These are phyloP conservation scores for Salinomyces thailandicus DNA, from an alignment of 2,329 filamentous ascomycete species.

Conservation along the genomic window DNA sequence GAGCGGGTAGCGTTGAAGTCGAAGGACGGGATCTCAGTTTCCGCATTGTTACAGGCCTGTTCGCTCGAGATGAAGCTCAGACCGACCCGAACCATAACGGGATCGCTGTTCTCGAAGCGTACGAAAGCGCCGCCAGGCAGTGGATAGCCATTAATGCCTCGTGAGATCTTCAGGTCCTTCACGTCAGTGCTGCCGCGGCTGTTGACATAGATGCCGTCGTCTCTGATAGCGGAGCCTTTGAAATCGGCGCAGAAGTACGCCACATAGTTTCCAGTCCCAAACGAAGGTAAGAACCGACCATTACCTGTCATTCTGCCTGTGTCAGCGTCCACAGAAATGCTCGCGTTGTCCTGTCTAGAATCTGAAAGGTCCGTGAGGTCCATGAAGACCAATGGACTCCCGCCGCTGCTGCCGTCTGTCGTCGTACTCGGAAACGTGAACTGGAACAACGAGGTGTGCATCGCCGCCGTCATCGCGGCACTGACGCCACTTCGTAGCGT, in stretches of 20 bases:
- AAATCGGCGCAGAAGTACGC: constrained; percentile 54
- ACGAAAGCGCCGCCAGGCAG: constrained; percentile 31
- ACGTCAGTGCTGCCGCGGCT: constrained; percentile 38
- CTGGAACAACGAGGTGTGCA: constrained; percentile 48
- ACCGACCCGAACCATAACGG: constrained; percentile 46
- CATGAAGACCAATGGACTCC: constrained; percentile 45
- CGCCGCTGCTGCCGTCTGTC: not conserved
- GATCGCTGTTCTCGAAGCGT: constrained; percentile 35
- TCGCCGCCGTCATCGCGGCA: constrained; percentile 50
- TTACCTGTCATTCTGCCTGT: constrained; percentile 48
- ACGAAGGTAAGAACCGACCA: constrained; percentile 49
- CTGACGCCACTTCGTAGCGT: constrained; percentile 44
- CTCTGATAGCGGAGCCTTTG: constrained; percentile 37
- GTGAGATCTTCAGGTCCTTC: constrained; percentile 25
- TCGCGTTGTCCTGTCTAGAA: constrained; percentile 44
- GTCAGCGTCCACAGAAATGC: constrained; percentile 42
- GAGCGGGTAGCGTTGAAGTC: constrained; percentile 47
- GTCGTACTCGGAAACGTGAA: constrained; percentile 41
- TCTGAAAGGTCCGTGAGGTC: constrained; percentile 50
- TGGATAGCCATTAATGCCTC: constrained; percentile 30
- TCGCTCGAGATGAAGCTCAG: constrained; percentile 55
- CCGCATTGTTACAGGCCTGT: constrained; percentile 50
- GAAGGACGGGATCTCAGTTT: constrained; percentile 49
- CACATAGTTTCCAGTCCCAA: constrained; percentile 48
- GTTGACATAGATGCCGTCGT: constrained; percentile 41